These are phyloP conservation scores for Schizophyllum commune DNA, from an alignment of 1,284 basidiomycete genomes.

Conservation along the genomic window DNA sequence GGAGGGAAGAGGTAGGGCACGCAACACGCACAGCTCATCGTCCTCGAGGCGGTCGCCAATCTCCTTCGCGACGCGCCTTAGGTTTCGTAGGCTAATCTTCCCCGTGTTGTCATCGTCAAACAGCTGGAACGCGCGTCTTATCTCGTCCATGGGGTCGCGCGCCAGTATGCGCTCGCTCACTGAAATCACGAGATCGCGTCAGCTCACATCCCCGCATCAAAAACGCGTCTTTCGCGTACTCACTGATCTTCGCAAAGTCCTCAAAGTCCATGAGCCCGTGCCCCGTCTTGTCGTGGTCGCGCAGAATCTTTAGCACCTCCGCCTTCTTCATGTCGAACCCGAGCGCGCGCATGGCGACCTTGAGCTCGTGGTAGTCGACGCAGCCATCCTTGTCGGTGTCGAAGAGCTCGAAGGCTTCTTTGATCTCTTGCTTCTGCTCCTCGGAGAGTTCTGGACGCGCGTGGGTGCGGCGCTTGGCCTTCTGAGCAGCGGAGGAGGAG, in stretches of 20 bases:
- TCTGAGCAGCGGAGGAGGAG: constrained; percentile 42
- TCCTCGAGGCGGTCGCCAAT: constrained; percentile 94
- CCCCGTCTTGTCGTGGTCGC: constrained; percentile 87
- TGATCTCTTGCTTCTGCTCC: constrained; percentile 96
- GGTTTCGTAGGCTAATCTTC: constrained; percentile 87
- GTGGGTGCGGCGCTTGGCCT: constrained; percentile 65
- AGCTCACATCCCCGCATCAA: not conserved
- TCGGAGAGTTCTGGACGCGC: constrained; percentile 79
- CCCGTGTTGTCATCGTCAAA: constrained; percentile 97
- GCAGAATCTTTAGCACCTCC: constrained; percentile 91
- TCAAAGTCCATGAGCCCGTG: constrained; percentile 93
- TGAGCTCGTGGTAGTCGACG: constrained; percentile 96
- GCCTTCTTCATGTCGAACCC: constrained; percentile 99
- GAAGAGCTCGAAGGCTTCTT: constrained; percentile 98
- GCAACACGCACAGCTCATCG: constrained; percentile 82
- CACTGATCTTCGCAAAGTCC: constrained; percentile 93
- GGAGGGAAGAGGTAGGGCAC: not conserved
- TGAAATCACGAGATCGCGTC: constrained; percentile 23
- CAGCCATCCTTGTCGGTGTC: constrained; percentile 98
- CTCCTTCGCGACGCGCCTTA: constrained; percentile 93
- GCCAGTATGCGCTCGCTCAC: constrained; percentile 93
- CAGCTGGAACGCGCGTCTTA: constrained; percentile 89
- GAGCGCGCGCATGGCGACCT: constrained; percentile 96
- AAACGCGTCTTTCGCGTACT: constrained; percentile 31
- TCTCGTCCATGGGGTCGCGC: constrained; percentile 95